Evolutionary conservation across 306 rosid genomes (phyloP).

Genomic region (Prunus mongolica): DNA sequence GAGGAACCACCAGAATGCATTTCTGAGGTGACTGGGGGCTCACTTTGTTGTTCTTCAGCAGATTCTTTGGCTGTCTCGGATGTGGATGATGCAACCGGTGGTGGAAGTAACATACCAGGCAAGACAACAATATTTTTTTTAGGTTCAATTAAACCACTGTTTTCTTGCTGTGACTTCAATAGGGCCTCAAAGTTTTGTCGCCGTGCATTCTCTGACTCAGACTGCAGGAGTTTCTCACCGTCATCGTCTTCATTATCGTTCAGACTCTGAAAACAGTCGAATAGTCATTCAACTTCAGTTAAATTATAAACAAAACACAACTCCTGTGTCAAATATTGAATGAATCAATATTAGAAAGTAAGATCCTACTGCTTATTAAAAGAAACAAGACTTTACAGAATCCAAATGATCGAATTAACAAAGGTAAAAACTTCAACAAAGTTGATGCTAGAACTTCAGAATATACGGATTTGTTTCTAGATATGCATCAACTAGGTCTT

Average conservation of each 20-base stretch:
- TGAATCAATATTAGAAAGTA: not conserved
- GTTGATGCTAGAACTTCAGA: not conserved
- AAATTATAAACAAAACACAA: too few species aligned
- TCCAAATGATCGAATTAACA: not conserved
- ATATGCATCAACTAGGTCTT: not conserved
- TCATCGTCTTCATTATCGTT: conserved; percentile 26
- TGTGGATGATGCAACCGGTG: conserved; percentile 24
- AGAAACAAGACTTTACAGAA: not conserved
- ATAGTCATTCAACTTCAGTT: not conserved
- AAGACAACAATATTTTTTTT: conserved; percentile 41
- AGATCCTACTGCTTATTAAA: not conserved
- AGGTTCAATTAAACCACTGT: conserved; percentile 66
- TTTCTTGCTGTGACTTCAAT: conserved; percentile 59
- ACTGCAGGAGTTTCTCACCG: conserved; percentile 41
- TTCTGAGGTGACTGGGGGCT: conserved; percentile 23
- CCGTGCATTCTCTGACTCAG: conserved; percentile 49
- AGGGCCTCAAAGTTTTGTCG: conserved; percentile 58
- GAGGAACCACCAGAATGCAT: conserved; percentile 25
- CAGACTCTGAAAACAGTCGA: conserved; percentile 31
- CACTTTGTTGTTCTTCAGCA: conserved; percentile 32
- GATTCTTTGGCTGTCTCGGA: conserved; percentile 27
- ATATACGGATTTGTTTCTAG: not conserved
- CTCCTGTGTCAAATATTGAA: not conserved
- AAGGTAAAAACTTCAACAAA: not conserved
- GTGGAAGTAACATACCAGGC: conserved; percentile 72